A percentile compares a stretch with the other conserved stretches of the same genome.
These are phyloP conservation scores for Annulohypoxylon moriforme DNA, from an alignment of 495 filamentous ascomycete genomes.

Conservation along the genomic window DNA sequence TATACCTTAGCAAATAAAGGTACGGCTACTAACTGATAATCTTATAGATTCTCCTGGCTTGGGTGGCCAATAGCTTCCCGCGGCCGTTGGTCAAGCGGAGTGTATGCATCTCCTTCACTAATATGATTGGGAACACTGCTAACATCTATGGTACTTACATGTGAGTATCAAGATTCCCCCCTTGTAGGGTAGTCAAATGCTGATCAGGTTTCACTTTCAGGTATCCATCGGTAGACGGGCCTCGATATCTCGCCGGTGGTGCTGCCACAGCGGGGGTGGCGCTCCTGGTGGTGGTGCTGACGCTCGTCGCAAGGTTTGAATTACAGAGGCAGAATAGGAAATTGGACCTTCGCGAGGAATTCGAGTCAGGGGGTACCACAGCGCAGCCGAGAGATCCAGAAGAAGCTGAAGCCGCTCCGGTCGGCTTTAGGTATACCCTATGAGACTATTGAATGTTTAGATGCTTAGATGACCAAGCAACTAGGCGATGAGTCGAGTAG, in stretches of 20 bases:
- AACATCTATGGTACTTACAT: slow-evolving; percentile 69
- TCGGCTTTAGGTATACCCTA: slow-evolving; percentile 47
- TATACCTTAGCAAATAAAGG: background rate
- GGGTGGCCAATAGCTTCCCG: slow-evolving; percentile 65
- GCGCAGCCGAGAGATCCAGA: background rate
- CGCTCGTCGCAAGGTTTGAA: slow-evolving; percentile 57
- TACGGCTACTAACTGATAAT: slow-evolving; percentile 39
- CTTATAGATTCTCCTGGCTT: slow-evolving; percentile 61
- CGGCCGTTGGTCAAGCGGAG: slow-evolving; percentile 66
- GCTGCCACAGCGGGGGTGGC: slow-evolving; percentile 61
- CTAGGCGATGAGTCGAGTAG: background rate
- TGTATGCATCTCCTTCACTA: slow-evolving; percentile 64
- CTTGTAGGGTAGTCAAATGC: slow-evolving; percentile 5
- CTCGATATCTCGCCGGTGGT: slow-evolving; percentile 61
- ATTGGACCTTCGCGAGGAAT: slow-evolving; percentile 56
- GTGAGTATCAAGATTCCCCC: too few relatives aligned
- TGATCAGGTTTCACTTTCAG: slow-evolving; percentile 19
- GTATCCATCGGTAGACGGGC: slow-evolving; percentile 58
- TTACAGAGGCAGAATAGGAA: slow-evolving; percentile 62
- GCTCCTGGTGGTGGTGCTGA: slow-evolving; percentile 52
- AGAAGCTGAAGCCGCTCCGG: background rate
- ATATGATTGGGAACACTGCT: slow-evolving; percentile 64
- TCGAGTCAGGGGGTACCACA: slow-evolving; percentile 30
- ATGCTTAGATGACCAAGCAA: background rate
- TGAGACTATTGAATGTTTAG: slow-evolving; percentile 5